Evolutionary conservation across 78 protist genomes (phyloP).

Genomic region (Paulinella micropora): DNA sequence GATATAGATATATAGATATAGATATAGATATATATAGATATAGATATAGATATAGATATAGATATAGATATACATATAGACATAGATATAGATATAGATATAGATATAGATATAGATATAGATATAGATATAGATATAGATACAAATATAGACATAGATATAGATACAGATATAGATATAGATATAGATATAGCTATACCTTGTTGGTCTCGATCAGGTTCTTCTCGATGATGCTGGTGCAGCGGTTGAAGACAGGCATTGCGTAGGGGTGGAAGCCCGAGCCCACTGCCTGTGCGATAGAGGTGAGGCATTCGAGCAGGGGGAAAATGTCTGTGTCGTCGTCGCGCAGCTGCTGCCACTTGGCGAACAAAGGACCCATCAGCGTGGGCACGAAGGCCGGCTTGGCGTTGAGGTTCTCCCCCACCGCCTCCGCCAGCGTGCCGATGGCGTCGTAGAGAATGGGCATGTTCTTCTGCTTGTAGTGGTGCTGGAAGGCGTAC

Average conservation of each 20-base stretch:
- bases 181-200: too few species aligned
- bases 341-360: constrained; percentile 46
- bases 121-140: too few species aligned
- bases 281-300: constrained; percentile 52
- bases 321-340: constrained; percentile 49
- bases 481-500: constrained; percentile 33
- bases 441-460: constrained; percentile 64
- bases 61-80: too few species aligned
- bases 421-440: too few species aligned
- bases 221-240: constrained; percentile 25
- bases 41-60: too few species aligned
- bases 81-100: too few species aligned
- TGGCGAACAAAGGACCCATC: constrained; percentile 52
- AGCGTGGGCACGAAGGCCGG: constrained; percentile 32
- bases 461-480: constrained; percentile 55
- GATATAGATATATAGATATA: too few species aligned
- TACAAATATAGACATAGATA: too few species aligned
- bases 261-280: constrained; percentile 34
- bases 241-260: constrained; percentile 28
- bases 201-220: not conserved
- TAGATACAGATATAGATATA: too few species aligned
- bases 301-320: constrained; percentile 59
- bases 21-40: too few species aligned
- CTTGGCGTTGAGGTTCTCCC: not conserved
- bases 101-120: too few species aligned